Conservation (phyloP, 352 stramenopile species). For the Salisapilia sapeloensis region DNA sequence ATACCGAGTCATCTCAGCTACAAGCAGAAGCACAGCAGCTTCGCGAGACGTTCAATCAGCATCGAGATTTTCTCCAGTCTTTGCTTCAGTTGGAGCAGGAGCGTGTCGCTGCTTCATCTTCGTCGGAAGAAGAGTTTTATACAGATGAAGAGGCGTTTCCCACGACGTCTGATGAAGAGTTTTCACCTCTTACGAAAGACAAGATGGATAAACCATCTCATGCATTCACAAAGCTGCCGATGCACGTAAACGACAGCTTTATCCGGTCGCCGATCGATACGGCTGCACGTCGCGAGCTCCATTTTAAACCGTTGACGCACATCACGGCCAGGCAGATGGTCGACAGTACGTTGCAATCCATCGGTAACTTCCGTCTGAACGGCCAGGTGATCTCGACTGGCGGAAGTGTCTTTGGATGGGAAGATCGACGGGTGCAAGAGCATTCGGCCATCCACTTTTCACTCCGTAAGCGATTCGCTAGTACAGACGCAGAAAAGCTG, state of each 20-base stretch:
- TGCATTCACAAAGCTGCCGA: conserved; percentile 6
- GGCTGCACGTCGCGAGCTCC: conserved; percentile 20
- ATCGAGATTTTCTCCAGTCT: too few species aligned
- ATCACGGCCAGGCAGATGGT: conserved; percentile 14
- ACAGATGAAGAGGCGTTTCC: conserved; percentile 2
- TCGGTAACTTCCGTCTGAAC: conserved; percentile 33
- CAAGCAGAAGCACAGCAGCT: too few species aligned
- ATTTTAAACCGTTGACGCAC: conserved; percentile 19
- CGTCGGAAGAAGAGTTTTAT: too few species aligned
- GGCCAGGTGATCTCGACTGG: conserved; percentile 25
- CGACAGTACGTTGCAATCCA: conserved; percentile 22
- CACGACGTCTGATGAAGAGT: conserved; percentile 15
- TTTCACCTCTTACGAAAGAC: conserved; percentile 10
- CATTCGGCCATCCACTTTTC: conserved; percentile 41
- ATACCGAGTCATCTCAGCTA: too few species aligned
- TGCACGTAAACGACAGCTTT: conserved; percentile 8
- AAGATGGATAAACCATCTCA: conserved; percentile 3
- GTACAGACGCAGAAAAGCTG: conserved; percentile 15
- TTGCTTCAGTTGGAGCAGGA: too few species aligned
- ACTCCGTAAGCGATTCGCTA: conserved; percentile 32
- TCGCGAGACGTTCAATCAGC: too few species aligned
- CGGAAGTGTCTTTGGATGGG: conserved; percentile 37
- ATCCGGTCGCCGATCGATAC: conserved; percentile 12
- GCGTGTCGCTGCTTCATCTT: too few species aligned
- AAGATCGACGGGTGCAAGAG: conserved; percentile 40